A percentile compares a stretch with the other conserved stretches of the same genome.
These are phyloP conservation scores for Hypoxylon sp. DNA, from an alignment of 2,329 filamentous ascomycete genomes.

Conservation along the genomic window DNA sequence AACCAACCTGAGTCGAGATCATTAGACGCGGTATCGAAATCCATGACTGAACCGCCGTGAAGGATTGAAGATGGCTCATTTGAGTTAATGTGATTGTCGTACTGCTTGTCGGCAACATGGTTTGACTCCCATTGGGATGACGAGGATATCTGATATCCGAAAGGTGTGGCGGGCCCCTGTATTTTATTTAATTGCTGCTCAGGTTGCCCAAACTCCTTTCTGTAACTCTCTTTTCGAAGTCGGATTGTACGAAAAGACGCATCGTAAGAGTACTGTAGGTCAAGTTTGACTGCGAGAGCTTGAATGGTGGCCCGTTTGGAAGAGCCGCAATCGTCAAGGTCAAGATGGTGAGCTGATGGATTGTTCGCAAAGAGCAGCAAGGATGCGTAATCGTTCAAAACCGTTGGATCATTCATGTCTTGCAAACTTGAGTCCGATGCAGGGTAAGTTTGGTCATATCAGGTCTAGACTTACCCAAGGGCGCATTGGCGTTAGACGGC, in stretches of 20 bases:
- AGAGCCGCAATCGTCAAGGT: constrained; percentile 31
- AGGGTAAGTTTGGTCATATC: constrained; percentile 2
- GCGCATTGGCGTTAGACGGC: constrained; percentile 2
- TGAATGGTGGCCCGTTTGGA: constrained; percentile 30
- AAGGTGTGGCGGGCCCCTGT: background rate
- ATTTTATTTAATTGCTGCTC: constrained; percentile 9
- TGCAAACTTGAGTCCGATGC: constrained; percentile 22
- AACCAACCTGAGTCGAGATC: constrained; percentile 23
- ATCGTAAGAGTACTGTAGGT: constrained; percentile 38
- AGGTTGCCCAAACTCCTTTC: constrained; percentile 5
- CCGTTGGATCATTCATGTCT: constrained; percentile 41
- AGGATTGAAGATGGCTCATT: constrained; percentile 1
- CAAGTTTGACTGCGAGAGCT: constrained; percentile 36
- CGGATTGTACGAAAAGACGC: constrained; percentile 12
- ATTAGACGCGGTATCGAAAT: constrained; percentile 27
- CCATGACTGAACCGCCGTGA: constrained; percentile 16
- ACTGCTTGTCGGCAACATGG: background rate
- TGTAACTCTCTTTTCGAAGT: constrained; percentile 34
- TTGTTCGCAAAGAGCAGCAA: constrained; percentile 41
- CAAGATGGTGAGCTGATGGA: constrained; percentile 30
- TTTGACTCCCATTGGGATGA: constrained; percentile 13
- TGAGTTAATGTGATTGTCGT: background rate
- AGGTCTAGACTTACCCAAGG: constrained; percentile 40
- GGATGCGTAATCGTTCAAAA: constrained; percentile 33
- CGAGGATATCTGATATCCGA: constrained; percentile 2